A percentile compares a stretch with the other conserved stretches of the same genome.
Evolutionary conservation across 2,329 filamentous ascomycete species (phyloP).

Genomic region (Trichoderma arundinaceum): DNA sequence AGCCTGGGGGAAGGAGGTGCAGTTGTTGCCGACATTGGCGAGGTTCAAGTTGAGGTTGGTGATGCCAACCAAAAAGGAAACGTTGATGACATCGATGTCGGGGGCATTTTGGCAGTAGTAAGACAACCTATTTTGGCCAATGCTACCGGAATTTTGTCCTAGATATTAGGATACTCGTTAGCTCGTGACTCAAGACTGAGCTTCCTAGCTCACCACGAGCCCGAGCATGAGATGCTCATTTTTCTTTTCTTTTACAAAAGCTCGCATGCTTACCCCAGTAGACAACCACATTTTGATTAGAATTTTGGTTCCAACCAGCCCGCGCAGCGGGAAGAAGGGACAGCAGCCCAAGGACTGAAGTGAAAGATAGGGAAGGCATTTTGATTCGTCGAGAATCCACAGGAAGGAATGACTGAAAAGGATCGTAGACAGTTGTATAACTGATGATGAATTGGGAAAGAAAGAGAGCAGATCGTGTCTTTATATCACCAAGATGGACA

Average conservation of each 20-base stretch:
- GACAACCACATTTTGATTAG: constrained; percentile 62
- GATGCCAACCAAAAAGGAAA: constrained; percentile 67
- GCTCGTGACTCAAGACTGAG: not conserved
- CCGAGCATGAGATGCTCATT: too few species aligned
- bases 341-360: constrained; percentile 36
- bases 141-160: constrained; percentile 65
- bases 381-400: not conserved
- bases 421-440: not conserved
- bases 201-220: too few species aligned
- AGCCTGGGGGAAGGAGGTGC: constrained; percentile 57
- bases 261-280: constrained; percentile 63
- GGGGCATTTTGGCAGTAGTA: constrained; percentile 59
- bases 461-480: constrained; percentile 6
- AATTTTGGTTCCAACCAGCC: constrained; percentile 53
- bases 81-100: constrained; percentile 23
- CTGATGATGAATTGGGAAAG: constrained; percentile 5
- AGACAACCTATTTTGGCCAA: constrained; percentile 59
- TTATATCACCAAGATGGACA: not conserved
- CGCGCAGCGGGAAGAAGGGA: constrained; percentile 40
- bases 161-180: not conserved
- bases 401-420: constrained; percentile 10
- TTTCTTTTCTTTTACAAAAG: not conserved
- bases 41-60: constrained; percentile 65
- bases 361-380: constrained; percentile 29
- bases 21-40: constrained; percentile 65